Evolutionary conservation across 73 alveolate species (phyloP), one percentile per base, ranked within the genome.

Genomic region (Paramecium octaurelia): DNA sequence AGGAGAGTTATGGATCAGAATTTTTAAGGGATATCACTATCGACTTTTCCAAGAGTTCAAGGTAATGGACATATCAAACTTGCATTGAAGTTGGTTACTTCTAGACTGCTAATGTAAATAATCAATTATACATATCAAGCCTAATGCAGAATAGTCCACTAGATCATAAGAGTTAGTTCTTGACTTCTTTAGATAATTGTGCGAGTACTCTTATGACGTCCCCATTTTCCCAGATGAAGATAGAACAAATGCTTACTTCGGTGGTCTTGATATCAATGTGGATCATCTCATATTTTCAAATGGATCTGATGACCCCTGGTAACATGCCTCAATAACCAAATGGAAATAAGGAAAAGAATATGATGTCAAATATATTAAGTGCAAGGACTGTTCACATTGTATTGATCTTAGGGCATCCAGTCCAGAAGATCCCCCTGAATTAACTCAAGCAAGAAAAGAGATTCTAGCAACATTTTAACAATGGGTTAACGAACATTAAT

Each of bases 231-330:
- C 97, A 5, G 89, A 93, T 85, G 93, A 95, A 23, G 87, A 95
- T 27, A 93, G 84, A 68, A 92, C 90, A 69, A 93, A 95, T 40
- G 46, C 86, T 11, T 69, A 92, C 23, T 95, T 43, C 29, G 97
- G 97, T 38, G 97, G 93, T 20, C 68, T 69, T 40, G 91, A 60
- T 34, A 93, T 94, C 16, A 42, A 86, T 44, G 95, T 73, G 2
- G 83, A 92, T 87, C 73, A 88, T 36, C 87, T 93, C 54, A 91
- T 95, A 35, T 89, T 93, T 86, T 77, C 92, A 46, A 93, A 93
- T 68, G 96, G 96, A 29, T 75, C 60, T 48, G 97, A 95, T 60
- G 97, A 95, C 76, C 97, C 97, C 36, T 95, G 97, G 97, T 71
- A 92, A 80, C 77, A 80, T 64, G 93, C 97, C 9, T 70, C 95